A percentile compares a stretch with the other conserved stretches of the same genome.
Evolutionary conservation across 2,329 filamentous ascomycete genomes (phyloP).

Genomic region (Colletotrichum musae): DNA sequence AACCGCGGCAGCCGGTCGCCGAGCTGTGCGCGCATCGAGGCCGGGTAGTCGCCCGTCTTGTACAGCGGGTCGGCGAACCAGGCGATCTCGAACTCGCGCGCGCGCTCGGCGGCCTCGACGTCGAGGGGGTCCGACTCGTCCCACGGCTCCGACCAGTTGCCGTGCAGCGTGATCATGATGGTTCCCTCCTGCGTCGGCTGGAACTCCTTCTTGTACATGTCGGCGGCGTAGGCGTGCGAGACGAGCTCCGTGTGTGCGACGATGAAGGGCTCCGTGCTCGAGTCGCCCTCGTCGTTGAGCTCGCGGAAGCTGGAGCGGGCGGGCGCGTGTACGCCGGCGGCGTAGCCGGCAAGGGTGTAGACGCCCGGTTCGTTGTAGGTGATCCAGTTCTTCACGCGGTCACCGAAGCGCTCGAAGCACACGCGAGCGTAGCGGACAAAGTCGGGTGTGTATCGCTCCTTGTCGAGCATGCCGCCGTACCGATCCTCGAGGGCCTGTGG

Average conservation of each 20-base stretch:
- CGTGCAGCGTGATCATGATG: slow-evolving; percentile 59
- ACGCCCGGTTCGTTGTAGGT: slow-evolving; percentile 53
- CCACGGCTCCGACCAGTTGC: slow-evolving; percentile 59
- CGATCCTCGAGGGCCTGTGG: slow-evolving; percentile 71
- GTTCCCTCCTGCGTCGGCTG: slow-evolving; percentile 53
- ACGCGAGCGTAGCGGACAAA: slow-evolving; percentile 71
- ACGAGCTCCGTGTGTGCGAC: slow-evolving; percentile 57
- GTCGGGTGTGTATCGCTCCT: slow-evolving; percentile 73
- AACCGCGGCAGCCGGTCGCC: slow-evolving; percentile 55
- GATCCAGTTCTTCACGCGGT: slow-evolving; percentile 74
- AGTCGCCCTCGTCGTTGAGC: slow-evolving; percentile 50
- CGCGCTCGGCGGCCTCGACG: slow-evolving; percentile 55
- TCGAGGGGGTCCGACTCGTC: slow-evolving; percentile 52
- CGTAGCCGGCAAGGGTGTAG: slow-evolving; percentile 52
- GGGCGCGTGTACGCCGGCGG: slow-evolving; percentile 52
- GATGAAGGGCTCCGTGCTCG: slow-evolving; percentile 53
- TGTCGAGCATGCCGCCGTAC: slow-evolving; percentile 73
- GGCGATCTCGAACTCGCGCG: slow-evolving; percentile 57
- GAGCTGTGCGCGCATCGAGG: slow-evolving; percentile 56
- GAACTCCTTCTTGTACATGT: slow-evolving; percentile 57
- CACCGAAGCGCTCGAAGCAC: slow-evolving; percentile 70
- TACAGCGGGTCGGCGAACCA: slow-evolving; percentile 59
- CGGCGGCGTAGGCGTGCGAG: slow-evolving; percentile 53
- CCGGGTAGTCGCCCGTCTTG: slow-evolving; percentile 55
- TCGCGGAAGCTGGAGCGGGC: slow-evolving; percentile 49